Evolutionary conservation across 371 early-diverging fungal species (phyloP), one percentile per base, ranked within the genome.

Genomic region (Circinella minor): DNA sequence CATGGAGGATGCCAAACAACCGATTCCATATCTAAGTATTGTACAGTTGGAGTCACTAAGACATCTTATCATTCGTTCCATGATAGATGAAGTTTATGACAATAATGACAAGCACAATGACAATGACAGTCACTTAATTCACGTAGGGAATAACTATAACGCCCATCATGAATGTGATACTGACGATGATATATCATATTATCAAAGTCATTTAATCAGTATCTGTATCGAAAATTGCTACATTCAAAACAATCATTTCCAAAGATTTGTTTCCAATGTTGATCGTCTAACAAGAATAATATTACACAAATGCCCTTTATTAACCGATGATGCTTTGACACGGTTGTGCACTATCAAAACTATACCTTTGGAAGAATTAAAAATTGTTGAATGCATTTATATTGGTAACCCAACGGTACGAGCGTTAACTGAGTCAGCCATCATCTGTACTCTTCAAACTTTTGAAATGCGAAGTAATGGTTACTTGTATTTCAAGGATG

Each of bases 1-100:
- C 1, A 14, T 67, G 43, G 67, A 67, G 39, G 67, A 67, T 63
- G 14, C 13, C 36, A 18, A 11, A 34, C 34, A 47, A 27, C 43
- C 47, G 17, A 57, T 57, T n/a, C 27, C 20, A 13, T 13, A 20
- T 7, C 27, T 27, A 13, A 7, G 57, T 57, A 18, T 57, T 11
- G 57, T 57, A 5, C 57, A 57, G n/a, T 57, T 27, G 1, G 1
- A 11, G 6, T 4, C 57, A 34, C 34, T 57, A 4, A 57, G 27
- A 57, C 57, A 57, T 57, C 57, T 57, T 11, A 57, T 57, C 7
- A 18, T 57, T 57, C 57, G 57, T 34, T 6, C 57, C 20, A 14
- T n/a, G 15, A 51, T 15, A 51, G 3, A 51, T 51, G 15, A 27
- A 27, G 27, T 4, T 51, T 1, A 51, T 51, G 51, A 8, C 1